Base-by-base conservation (phyloP, 441 rosid species). In the Daphne laureola region DNA sequence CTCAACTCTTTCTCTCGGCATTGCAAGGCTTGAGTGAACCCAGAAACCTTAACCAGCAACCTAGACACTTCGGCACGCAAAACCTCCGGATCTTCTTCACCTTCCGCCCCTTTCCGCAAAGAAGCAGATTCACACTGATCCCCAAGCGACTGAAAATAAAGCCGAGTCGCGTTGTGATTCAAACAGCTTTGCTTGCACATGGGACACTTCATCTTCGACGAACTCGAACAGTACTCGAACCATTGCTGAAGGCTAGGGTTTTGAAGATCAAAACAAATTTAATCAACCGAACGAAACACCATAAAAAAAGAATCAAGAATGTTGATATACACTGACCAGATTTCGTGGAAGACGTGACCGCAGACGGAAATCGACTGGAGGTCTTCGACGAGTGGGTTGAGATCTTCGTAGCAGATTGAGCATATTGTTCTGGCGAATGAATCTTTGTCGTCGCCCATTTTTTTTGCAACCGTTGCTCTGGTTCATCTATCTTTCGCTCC, bases 281-380 rank as follows among this genome's bases (percentile, higher is more conserved):
- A 9, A 57, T 35, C 5, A 35, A 43, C 4, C 45, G 2, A 43
- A 4, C 9, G 11, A 1, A 26, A 0, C 0, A n/a, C 4, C 21
- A 5, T 9, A 17, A 16, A n/a, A 11, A 18, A 17, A 16, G 38
- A 27, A 7, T 16, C 23, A 18, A 4, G 25, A 12, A 49, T 18
- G 26, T 14, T 11, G 35, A 21, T 14, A 16, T 12, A 41, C 44
- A 63, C 72, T 63, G 25, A 86, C 95, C 95, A 91, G 57, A 84
- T 83, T 54, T 86, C 94, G 69, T 89, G 96, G 73, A 91, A 88
- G 60, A 91, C 98, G 23, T 91, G 96, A 54, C 96, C 93, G 57
- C 95, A 88, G 35, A 82, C 73, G 49, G 95, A 77, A 66, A 91
- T 81, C 38, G 79, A 78, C 52, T 86, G 95, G 25, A 88, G 86